phyloP scores from a whole-genome alignment of 441 rosid genomes.

The Populus hybrid region DNA sequence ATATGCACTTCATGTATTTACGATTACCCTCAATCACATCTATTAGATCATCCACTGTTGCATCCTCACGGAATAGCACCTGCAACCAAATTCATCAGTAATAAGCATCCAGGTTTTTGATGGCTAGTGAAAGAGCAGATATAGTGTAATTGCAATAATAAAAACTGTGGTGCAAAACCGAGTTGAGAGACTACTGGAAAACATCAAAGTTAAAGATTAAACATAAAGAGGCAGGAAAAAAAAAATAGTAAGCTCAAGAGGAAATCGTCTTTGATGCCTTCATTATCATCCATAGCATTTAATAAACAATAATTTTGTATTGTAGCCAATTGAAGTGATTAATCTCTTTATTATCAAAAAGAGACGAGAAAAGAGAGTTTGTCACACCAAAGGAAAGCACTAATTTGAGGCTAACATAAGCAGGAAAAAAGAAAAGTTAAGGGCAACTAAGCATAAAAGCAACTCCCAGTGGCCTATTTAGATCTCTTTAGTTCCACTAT shows the following conservation, averaged over 20 bases:
- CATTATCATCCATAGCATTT: not conserved
- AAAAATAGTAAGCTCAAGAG: not conserved
- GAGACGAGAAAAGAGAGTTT: not conserved
- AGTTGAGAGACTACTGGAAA: not conserved
- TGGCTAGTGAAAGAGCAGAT: conserved; percentile 5
- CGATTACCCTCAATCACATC: conserved; percentile 98
- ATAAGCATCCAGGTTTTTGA: conserved; percentile 9
- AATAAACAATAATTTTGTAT: not conserved
- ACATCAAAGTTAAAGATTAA: not conserved
- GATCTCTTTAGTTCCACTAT: not conserved
- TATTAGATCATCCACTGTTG: conserved; percentile 95
- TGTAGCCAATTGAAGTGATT: conserved; percentile 1
- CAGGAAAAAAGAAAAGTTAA: not conserved
- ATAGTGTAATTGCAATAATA: not conserved
- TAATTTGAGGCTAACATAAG: not conserved
- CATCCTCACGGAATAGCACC: conserved; percentile 96
- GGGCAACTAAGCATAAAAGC: not conserved
- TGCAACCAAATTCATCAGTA: conserved; percentile 32
- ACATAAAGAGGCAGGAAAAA: not conserved
- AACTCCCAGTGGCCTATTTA: not conserved
- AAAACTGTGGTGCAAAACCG: not conserved
- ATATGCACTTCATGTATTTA: conserved; percentile 90
- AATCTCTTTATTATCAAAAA: not conserved
- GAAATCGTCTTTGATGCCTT: not conserved
- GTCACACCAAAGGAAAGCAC: not conserved